Conservation (phyloP, 805 yeast species). For the Kuraishia floccosa region DNA sequence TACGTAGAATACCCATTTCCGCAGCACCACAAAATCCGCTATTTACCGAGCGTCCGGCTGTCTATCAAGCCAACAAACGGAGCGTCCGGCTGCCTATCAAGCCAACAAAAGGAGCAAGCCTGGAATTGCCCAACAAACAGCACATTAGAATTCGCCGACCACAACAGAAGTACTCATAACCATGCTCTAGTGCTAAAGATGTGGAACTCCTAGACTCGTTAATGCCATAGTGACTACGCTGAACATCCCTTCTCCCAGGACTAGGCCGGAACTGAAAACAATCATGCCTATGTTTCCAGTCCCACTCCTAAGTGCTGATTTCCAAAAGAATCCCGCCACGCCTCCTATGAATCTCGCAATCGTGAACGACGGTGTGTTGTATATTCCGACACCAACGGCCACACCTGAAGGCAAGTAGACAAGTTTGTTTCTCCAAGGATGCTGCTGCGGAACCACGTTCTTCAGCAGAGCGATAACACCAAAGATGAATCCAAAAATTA, state of each 20-base stretch:
- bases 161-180: neutral
- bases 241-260: constrained; percentile 87
- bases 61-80: no score
- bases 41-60: no score
- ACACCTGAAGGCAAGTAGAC: constrained; percentile 83
- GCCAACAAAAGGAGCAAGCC: no score
- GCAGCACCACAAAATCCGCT: no score
- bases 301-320: constrained; percentile 16
- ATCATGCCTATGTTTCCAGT: constrained; percentile 63
- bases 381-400: constrained; percentile 95
- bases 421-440: constrained; percentile 25
- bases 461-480: constrained; percentile 57
- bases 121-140: no score
- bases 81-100: no score
- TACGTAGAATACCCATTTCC: no score
- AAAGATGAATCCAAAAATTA: constrained; percentile 55
- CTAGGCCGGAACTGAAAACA: constrained; percentile 84
- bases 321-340: constrained; percentile 48
- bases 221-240: constrained; percentile 74
- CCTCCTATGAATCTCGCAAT: constrained; percentile 92
- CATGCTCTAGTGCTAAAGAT: constrained; percentile 18
- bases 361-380: constrained; percentile 88
- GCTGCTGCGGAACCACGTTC: constrained; percentile 36
- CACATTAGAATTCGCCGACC: no score
- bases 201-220: constrained; percentile 59